A percentile compares a stretch with the other conserved stretches of the same genome.
Conservation (phyloP, 805 yeast species). For the Martiniozyma abietophila region DNA sequence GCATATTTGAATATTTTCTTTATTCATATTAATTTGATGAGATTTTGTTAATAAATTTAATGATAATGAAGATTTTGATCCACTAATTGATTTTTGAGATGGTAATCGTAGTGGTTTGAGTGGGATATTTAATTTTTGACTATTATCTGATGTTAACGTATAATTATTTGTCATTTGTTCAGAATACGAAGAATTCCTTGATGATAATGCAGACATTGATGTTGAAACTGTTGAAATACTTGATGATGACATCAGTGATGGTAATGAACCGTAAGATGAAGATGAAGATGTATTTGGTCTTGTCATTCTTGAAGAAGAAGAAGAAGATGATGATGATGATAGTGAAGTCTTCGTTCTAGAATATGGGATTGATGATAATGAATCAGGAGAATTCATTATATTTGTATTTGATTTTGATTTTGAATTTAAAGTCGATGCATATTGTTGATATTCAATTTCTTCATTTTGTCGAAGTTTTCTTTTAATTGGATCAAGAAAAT, state of each 20-base stretch:
- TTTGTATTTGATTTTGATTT: not conserved
- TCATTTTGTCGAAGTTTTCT: conserved; percentile 34
- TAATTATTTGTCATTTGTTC: no score
- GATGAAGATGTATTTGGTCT: conserved; percentile 5
- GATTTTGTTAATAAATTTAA: no score
- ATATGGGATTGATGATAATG: not conserved
- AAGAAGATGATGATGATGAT: conserved; percentile 5
- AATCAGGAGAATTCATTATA: not conserved
- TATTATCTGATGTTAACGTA: not conserved
- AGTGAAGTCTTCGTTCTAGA: not conserved
- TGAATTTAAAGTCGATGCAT: no score
- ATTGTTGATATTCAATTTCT: no score
- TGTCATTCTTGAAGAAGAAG: no score
- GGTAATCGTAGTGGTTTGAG: conserved; percentile 12
- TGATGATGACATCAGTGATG: conserved; percentile 12
- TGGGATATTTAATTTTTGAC: conserved; percentile 3
- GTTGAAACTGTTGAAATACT: conserved; percentile 13
- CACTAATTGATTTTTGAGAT: conserved; percentile 3
- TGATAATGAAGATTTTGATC: conserved; percentile 6
- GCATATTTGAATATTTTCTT: no score
- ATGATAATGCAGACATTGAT: conserved; percentile 23
- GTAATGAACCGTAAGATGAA: conserved; percentile 9
- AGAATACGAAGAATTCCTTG: conserved; percentile 27
- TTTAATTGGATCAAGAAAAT: conserved; percentile 71
- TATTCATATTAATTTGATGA: no score